Conservation (phyloP, 2,329 filamentous ascomycete genomes). For the Penicillium sclerotiorum region DNA sequence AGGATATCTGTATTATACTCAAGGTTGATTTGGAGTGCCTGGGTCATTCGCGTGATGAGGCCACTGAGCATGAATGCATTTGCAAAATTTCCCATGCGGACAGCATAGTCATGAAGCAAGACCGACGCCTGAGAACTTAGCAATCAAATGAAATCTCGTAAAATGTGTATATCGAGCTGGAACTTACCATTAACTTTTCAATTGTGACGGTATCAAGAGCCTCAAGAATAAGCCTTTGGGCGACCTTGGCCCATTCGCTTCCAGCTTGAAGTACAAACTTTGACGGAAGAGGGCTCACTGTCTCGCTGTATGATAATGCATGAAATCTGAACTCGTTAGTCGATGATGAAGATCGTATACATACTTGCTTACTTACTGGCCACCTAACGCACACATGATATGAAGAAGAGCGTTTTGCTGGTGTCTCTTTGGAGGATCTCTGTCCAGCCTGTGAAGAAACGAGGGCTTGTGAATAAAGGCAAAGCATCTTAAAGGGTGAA, state of each 20-base stretch:
- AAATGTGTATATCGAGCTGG: too few species aligned
- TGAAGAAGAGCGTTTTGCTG: constrained; percentile 20
- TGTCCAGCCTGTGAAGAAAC: constrained; percentile 20
- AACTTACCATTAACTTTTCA: constrained; percentile 27
- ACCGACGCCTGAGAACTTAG: constrained; percentile 21
- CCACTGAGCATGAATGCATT: constrained; percentile 37
- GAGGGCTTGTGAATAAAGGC: constrained; percentile 25
- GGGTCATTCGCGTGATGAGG: constrained; percentile 32
- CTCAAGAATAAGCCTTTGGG: constrained; percentile 24
- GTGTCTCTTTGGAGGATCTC: constrained; percentile 2
- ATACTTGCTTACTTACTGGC: constrained; percentile 16
- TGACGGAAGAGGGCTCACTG: constrained; percentile 8
- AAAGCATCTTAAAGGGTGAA: constrained; percentile 23
- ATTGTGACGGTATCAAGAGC: constrained; percentile 20
- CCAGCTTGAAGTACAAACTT: constrained; percentile 19
- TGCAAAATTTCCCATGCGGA: constrained; percentile 35
- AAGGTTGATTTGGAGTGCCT: constrained; percentile 35
- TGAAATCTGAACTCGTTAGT: constrained; percentile 12
- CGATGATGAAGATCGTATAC: not conserved
- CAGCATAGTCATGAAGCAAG: constrained; percentile 34
- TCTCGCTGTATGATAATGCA: constrained; percentile 22
- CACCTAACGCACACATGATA: constrained; percentile 24
- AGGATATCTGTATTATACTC: constrained; percentile 32
- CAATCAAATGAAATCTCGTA: too few species aligned
- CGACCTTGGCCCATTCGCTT: constrained; percentile 20